These are phyloP conservation scores for Iris macrosiphon DNA, from an alignment of 106 monocot genomes.

Conservation along the genomic window DNA sequence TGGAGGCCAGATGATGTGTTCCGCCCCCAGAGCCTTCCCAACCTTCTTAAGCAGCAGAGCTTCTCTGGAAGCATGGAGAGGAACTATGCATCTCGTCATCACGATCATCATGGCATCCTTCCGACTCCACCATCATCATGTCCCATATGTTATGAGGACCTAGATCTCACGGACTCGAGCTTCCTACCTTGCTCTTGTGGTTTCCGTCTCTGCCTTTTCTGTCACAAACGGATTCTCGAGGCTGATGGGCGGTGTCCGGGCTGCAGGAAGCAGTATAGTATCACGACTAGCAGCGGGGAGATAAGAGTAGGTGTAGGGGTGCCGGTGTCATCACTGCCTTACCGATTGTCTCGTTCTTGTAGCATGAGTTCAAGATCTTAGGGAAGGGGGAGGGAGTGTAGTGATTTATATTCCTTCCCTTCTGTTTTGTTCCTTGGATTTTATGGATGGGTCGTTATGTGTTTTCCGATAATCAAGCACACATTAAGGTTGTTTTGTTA, in stretches of 20 bases:
- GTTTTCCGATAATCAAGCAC: conserved; percentile 7
- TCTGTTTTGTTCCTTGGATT: not conserved
- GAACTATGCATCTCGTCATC: conserved; percentile 2
- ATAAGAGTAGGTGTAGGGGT: conserved; percentile 10
- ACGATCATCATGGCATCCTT: conserved; percentile 6
- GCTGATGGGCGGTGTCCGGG: conserved; percentile 75
- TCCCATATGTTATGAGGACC: conserved; percentile 86
- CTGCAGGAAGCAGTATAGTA: conserved; percentile 59
- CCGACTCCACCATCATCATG: conserved; percentile 32
- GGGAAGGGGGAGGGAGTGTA: not conserved
- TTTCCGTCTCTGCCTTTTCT: conserved; percentile 84
- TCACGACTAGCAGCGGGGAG: conserved; percentile 5
- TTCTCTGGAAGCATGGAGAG: conserved; percentile 25
- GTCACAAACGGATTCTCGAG: conserved; percentile 92
- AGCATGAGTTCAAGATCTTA: conserved; percentile 50
- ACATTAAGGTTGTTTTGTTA: conserved; percentile 4
- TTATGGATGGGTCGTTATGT: conserved; percentile 2
- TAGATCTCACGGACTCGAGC: conserved; percentile 82
- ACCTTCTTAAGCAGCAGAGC: conserved; percentile 45
- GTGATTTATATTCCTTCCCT: not conserved
- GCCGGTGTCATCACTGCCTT: conserved; percentile 3
- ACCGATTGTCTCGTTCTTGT: conserved; percentile 29
- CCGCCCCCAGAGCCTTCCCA: conserved; percentile 51
- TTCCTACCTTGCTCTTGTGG: conserved; percentile 80
- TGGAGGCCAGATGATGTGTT: conserved; percentile 51